These are phyloP conservation scores for Basipetospora chlamydospora DNA, from an alignment of 2,329 filamentous ascomycete species.

Conservation along the genomic window DNA sequence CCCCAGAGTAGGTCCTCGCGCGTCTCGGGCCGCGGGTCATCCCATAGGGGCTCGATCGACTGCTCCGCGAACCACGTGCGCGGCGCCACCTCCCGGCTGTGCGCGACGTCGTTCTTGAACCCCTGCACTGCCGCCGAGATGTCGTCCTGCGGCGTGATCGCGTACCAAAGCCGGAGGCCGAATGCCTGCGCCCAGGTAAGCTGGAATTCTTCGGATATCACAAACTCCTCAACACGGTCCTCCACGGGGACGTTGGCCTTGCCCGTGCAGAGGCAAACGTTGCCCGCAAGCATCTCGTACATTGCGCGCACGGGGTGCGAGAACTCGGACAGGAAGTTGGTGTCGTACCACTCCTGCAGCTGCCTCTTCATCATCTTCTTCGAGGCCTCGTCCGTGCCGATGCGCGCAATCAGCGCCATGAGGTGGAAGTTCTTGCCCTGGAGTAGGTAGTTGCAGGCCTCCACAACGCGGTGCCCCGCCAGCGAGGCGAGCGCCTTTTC, in stretches of 20 bases:
- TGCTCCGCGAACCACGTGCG: constrained; percentile 56
- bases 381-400: constrained; percentile 56
- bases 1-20: constrained; percentile 77
- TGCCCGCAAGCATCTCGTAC: constrained; percentile 80
- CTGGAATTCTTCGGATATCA: constrained; percentile 68
- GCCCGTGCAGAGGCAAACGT: constrained; percentile 71
- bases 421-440: constrained; percentile 67
- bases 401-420: constrained; percentile 70
- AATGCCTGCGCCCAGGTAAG: constrained; percentile 92
- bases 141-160: constrained; percentile 50
- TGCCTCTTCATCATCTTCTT: constrained; percentile 67
- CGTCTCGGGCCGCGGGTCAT: constrained; percentile 39
- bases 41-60: constrained; percentile 42
- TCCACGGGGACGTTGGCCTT: constrained; percentile 59
- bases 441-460: constrained; percentile 69
- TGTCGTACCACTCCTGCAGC: constrained; percentile 68
- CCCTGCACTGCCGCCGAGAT: constrained; percentile 57
- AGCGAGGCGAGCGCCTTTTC: constrained; percentile 75
- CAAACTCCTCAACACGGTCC: constrained; percentile 66
- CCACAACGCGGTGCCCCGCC: constrained; percentile 61
- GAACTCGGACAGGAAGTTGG: constrained; percentile 78
- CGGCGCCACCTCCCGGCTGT: constrained; percentile 58
- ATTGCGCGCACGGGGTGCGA: constrained; percentile 69
- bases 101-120: constrained; percentile 59
- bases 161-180: constrained; percentile 82